Base-by-base conservation (phyloP, 257 asterid species). In the Thymus quinquecostatus region DNA sequence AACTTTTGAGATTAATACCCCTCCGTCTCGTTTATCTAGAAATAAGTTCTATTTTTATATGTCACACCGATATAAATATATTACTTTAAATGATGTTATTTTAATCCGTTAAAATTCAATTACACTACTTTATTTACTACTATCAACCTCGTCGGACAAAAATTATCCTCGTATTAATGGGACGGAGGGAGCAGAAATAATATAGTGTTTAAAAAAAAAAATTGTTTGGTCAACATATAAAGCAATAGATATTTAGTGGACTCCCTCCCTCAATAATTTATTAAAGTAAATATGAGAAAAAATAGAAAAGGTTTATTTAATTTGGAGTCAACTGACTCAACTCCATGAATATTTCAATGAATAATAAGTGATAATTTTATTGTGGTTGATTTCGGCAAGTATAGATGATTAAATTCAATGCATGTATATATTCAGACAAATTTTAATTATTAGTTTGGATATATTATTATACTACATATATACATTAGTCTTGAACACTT, bases 371-470 rank as follows among this genome's bases (percentile, higher is more conserved):
- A 57, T 44, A 59, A 33, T 58, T 30, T 12, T 47, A 47, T n/a
- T 70, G 58, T n/a, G 28, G 40, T 70, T n/a, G 32, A 59, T 56
- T 59, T 58, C 29, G 30, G 45, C 60, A 11, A 34, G 66, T 10
- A 34, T 44, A 14, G 21, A 21, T 21, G 21, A 57, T 56, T 65
- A 47, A 6, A 47, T 74, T 11, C 74, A 74, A 36, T 29, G 71
- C 41, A 38, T 38, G 41, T 32, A 36, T 38, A 7, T 32, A 36
- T 12, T 65, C 4, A 49, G 54, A 28, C 21, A 1, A 36, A 28
- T 21, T 21, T 21, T 21, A 21, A 21, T 21, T 21, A 45, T 11
- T 54, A 51, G 57, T 51, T 49, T 58, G 6, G 6, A 38, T 3
- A 6, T 38, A 38, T 38, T 38, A 6, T 3, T 38, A 38, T 38